Evolutionary conservation across 805 yeast genomes (phyloP).

Genomic region (Candida patagonica): DNA sequence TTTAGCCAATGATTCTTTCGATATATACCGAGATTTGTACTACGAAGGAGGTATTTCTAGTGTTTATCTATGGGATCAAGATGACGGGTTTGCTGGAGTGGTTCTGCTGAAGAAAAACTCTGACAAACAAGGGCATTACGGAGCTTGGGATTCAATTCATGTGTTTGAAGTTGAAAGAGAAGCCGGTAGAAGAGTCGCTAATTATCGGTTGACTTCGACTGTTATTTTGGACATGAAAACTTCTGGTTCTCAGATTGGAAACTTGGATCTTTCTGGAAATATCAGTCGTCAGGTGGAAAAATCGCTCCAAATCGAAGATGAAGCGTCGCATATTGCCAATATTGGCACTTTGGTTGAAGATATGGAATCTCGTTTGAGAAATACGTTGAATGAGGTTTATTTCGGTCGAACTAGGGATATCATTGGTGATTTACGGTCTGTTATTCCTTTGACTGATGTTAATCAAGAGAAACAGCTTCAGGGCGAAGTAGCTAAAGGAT

Average conservation of each 20-base stretch:
- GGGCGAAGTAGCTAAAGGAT: constrained; percentile 33
- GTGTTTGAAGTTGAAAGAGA: constrained; percentile 62
- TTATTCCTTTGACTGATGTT: constrained; percentile 29
- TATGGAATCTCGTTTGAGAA: constrained; percentile 77
- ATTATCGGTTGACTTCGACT: constrained; percentile 76
- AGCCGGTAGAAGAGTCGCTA: constrained; percentile 30
- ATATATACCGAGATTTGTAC: constrained; percentile 84
- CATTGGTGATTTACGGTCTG: constrained; percentile 55
- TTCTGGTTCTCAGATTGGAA: constrained; percentile 29
- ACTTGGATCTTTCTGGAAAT: constrained; percentile 61
- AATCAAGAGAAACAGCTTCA: constrained; percentile 33
- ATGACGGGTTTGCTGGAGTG: constrained; percentile 85
- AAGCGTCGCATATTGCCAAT: constrained; percentile 69
- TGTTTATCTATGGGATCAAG: constrained; percentile 86
- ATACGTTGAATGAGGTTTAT: constrained; percentile 83
- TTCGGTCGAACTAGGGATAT: constrained; percentile 92
- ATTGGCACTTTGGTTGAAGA: constrained; percentile 82
- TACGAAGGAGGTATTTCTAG: constrained; percentile 91
- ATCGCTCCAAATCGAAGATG: constrained; percentile 36
- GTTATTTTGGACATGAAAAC: constrained; percentile 64
- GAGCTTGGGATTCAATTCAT: constrained; percentile 89
- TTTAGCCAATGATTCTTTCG: constrained; percentile 83
- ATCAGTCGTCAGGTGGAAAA: constrained; percentile 72
- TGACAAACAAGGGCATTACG: constrained; percentile 26
- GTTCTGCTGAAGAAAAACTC: constrained; percentile 69